Conservation (phyloP, 108 stramenopile species). For the Hondaea fermentalgiana region DNA sequence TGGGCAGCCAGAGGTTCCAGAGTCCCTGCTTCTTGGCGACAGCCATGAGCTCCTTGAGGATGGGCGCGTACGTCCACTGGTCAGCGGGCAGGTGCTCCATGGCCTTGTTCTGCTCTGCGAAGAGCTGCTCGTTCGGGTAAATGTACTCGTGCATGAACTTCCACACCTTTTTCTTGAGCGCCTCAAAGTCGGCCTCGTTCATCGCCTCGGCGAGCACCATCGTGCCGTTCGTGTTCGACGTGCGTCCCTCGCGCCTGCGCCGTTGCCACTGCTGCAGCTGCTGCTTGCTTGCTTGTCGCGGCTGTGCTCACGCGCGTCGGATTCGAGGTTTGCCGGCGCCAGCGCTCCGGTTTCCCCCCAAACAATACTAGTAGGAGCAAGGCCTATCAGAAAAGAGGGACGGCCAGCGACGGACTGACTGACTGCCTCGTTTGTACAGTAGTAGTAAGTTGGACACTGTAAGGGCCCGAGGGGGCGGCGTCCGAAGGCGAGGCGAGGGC, state of each 20-base stretch:
- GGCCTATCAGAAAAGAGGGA: too few relatives aligned
- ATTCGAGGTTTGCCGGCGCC: too few relatives aligned
- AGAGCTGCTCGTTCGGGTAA: not conserved
- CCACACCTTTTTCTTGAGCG: not conserved
- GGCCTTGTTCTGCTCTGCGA: not conserved
- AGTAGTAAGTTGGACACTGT: too few relatives aligned
- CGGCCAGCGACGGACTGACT: too few relatives aligned
- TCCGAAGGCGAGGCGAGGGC: too few relatives aligned
- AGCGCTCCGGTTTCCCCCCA: too few relatives aligned
- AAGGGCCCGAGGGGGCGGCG: too few relatives aligned
- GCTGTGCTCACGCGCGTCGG: too few relatives aligned
- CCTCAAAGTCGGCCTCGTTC: not conserved
- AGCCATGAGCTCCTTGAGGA: slow-evolving; percentile 51
- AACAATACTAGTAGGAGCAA: too few relatives aligned
- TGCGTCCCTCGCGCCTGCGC: not conserved
- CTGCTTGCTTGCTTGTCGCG: too few relatives aligned
- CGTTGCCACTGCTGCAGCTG: not conserved
- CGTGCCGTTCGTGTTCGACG: not conserved
- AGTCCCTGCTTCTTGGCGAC: slow-evolving; percentile 61
- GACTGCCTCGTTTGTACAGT: too few relatives aligned
- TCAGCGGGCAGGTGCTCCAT: not conserved
- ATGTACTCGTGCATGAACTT: slow-evolving; percentile 9
- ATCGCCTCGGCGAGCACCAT: not conserved
- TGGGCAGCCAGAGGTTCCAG: slow-evolving; percentile 80
- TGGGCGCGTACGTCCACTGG: slow-evolving; percentile 26